Percentiles rank a stretch among this genome's conserved stretches.
Conservation (phyloP, 169 alveolate species). For the Cryptosporidium sp. region DNA sequence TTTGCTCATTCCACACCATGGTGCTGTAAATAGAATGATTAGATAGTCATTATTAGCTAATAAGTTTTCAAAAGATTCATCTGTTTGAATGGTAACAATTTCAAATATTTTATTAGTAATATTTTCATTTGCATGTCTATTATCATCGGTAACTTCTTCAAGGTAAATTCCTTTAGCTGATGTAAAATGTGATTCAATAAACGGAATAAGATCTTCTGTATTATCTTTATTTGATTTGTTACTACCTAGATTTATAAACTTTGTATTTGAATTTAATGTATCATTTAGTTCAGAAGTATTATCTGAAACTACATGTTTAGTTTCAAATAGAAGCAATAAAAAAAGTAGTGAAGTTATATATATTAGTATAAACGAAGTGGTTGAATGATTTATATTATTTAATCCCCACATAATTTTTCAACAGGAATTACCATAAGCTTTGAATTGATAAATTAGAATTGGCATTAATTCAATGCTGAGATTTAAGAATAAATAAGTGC, state of each 20-base stretch:
- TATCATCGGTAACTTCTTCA: background rate
- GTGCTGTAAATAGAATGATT: slow-evolving; percentile 45
- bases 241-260: background rate
- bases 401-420: background rate
- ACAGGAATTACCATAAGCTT: background rate
- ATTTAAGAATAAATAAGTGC: background rate
- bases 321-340: background rate
- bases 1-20: slow-evolving; percentile 76
- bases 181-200: background rate
- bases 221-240: background rate
- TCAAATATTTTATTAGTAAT: background rate
- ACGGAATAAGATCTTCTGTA: background rate
- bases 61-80: slow-evolving; percentile 29
- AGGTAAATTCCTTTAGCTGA: background rate
- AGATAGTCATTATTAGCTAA: slow-evolving; percentile 5
- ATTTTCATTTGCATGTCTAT: background rate
- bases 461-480: background rate
- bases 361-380: background rate
- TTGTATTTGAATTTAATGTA: background rate
- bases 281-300: background rate
- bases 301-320: background rate
- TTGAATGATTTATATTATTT: background rate
- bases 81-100: slow-evolving; percentile 21
- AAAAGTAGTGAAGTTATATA: background rate
- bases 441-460: background rate